These are phyloP conservation scores for Pistacia integerrima DNA, from an alignment of 345 rosid genomes.

Conservation along the genomic window DNA sequence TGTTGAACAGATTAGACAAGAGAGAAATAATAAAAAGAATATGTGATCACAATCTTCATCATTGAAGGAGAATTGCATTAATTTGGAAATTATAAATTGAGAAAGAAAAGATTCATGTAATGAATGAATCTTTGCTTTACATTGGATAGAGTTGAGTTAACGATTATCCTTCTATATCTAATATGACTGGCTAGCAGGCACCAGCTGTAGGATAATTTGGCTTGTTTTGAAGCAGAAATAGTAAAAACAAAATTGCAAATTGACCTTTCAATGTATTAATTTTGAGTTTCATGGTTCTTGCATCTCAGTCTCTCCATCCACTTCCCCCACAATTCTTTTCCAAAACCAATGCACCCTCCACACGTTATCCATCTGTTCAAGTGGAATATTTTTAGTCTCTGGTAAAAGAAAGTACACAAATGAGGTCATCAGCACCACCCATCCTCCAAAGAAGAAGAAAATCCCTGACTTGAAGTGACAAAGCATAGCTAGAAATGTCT, in stretches of 20 bases:
- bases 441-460: constrained; percentile 59
- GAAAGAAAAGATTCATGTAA: background rate
- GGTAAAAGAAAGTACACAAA: constrained; percentile 55
- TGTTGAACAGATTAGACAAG: too few species aligned
- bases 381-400: constrained; percentile 61
- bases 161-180: background rate
- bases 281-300: too few species aligned
- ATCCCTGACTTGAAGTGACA: constrained; percentile 63
- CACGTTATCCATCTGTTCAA: constrained; percentile 52
- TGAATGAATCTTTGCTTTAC: too few species aligned
- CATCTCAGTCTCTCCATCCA: constrained; percentile 14
- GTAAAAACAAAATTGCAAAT: background rate
- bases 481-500: constrained; percentile 55
- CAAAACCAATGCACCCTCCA: constrained; percentile 61
- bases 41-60: background rate
- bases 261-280: too few species aligned
- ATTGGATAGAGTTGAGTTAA: background rate
- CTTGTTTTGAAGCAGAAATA: background rate
- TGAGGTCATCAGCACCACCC: constrained; percentile 54
- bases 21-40: too few species aligned
- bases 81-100: background rate
- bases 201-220: background rate
- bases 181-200: background rate
- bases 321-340: constrained; percentile 43
- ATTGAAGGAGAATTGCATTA: background rate